Evolutionary conservation across 2,329 filamentous ascomycete genomes (phyloP), one percentile per base, ranked within the genome.

Genomic region (Volutella citrinella): DNA sequence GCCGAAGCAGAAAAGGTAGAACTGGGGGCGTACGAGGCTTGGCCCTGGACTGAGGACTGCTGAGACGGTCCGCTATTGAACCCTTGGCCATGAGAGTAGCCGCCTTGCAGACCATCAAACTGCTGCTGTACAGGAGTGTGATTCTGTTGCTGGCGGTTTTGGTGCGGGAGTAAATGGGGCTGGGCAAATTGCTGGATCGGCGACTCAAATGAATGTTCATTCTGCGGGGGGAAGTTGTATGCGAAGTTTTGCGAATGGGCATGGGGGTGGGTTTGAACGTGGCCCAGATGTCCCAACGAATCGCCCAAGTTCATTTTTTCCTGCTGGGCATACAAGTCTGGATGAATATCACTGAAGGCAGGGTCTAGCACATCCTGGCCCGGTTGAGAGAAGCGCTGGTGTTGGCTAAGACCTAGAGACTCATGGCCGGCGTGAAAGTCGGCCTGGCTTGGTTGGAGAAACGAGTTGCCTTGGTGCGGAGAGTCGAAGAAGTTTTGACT

Each of bases 271-370:
- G 32, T 45, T 32, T 55, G 57, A n/a, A 53, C 44, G 23, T 58
- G 58, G 21, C 48, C 51, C 34, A 66, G 34, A 16, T 56, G 54
- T 37, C 47, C 42, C 29, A 61, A 51, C 16, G 48, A 40, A 26
- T 45, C 46, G 13, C 41, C 48, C 6, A 61, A 44, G 25, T 55
- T 48, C 30, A 58, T 40, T 41, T 64, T 64, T 18, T 38, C 36
- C 32, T 60, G 61, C 29, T 66, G 61, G 9, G 45, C 46, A 33
- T 64, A 68, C 16, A 66, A 33, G 21, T 63, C 61, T 11, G 61
- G 49, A 23, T 64, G 58, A 9, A 66, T 52, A 35, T 57, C 56
- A 46, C 51, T 47, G 29, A 66, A 64, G 19, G 56, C 51, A 24
- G 63, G 54, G 36, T 67, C 57, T 24, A 66, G 51, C 27, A 59